Evolutionary conservation across 768 basidiomycete genomes (phyloP).

Genomic region (Neoboletus subvelutipes): DNA sequence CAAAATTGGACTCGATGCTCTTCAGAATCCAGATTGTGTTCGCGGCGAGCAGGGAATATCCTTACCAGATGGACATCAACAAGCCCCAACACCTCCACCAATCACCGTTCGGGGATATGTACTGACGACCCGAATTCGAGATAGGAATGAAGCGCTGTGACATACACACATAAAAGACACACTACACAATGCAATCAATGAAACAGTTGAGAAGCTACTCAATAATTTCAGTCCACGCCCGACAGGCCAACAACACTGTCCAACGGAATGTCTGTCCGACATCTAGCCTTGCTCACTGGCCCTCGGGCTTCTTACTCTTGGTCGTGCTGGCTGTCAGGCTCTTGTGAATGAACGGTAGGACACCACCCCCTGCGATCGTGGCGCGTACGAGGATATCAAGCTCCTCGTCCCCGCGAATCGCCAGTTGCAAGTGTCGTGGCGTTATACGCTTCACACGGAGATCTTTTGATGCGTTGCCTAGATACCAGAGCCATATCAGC

Average conservation of each 20-base stretch:
- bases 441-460: constrained; percentile 97
- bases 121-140: background rate
- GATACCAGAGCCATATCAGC: background rate
- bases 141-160: background rate
- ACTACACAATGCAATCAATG: constrained; percentile 15
- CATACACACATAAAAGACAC: constrained; percentile 13
- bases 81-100: background rate
- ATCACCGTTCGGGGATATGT: background rate
- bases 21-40: no score
- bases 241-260: constrained; percentile 2
- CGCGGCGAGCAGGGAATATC: no score
- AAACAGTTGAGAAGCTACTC: constrained; percentile 3
- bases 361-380: constrained; percentile 90
- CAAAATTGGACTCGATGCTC: no score
- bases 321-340: constrained; percentile 55
- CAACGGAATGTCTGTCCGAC: background rate
- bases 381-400: constrained; percentile 93
- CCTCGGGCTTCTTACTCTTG: constrained; percentile 48
- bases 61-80: background rate
- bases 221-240: constrained; percentile 19
- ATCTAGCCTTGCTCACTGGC: constrained; percentile 17
- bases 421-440: constrained; percentile 92
- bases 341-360: constrained; percentile 88
- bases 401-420: constrained; percentile 96
- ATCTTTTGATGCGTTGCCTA: constrained; percentile 96